Evolutionary conservation across 2,329 filamentous ascomycete species (phyloP).

Genomic region (Cercospora janseana): DNA sequence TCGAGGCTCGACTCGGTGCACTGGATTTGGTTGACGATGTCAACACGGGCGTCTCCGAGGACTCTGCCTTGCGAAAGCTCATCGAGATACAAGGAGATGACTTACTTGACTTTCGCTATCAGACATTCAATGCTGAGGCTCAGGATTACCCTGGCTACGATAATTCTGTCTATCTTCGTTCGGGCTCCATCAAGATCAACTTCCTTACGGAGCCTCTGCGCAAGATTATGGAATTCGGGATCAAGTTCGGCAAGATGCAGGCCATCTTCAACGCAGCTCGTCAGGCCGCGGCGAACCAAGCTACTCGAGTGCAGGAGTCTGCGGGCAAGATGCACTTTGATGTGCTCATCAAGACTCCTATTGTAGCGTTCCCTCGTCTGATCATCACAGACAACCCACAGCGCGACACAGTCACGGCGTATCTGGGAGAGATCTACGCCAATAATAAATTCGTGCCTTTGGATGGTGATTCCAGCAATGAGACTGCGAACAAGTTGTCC

Average conservation of each 20-base stretch:
- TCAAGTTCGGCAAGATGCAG: constrained; percentile 99
- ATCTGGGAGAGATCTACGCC: constrained; percentile 94
- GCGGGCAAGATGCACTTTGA: constrained; percentile 92
- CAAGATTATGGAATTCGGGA: constrained; percentile 95
- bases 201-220: constrained; percentile 96
- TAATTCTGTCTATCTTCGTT: constrained; percentile 82
- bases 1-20: constrained; percentile 83
- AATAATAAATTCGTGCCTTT: constrained; percentile 88
- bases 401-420: constrained; percentile 83
- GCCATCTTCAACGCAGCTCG: constrained; percentile 96
- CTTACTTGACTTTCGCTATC: constrained; percentile 93
- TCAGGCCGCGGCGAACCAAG: constrained; percentile 89
- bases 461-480: constrained; percentile 69
- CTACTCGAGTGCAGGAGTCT: constrained; percentile 87
- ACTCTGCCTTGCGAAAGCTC: constrained; percentile 78
- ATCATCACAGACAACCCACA: constrained; percentile 67
- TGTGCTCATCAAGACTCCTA: constrained; percentile 88
- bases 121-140: constrained; percentile 80
- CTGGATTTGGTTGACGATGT: constrained; percentile 89
- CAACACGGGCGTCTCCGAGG: constrained; percentile 79
- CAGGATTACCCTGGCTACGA: constrained; percentile 90
- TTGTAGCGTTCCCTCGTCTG: constrained; percentile 86
- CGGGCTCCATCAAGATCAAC: constrained; percentile 93
- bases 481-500: constrained; percentile 83
- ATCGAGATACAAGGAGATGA: constrained; percentile 95